phyloP scores from a whole-genome alignment of 1,284 basidiomycete genomes.

The Rhodotorula mucilaginosa region DNA sequence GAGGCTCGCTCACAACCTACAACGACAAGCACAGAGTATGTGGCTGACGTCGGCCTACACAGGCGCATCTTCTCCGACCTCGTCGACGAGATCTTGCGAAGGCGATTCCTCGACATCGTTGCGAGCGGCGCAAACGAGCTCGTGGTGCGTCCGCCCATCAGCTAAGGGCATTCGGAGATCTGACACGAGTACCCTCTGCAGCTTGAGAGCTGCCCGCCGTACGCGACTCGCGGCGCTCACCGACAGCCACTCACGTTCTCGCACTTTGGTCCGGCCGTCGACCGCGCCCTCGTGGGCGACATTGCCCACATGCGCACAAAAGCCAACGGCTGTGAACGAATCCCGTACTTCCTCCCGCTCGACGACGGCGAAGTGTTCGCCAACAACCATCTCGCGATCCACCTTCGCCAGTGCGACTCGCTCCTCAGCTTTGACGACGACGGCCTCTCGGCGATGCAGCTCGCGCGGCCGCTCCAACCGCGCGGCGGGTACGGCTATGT shows the following conservation, averaged over 20 bases:
- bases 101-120: conserved; percentile 14
- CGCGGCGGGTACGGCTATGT: neutral
- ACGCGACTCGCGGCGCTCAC: conserved; percentile 3
- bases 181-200: neutral
- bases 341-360: conserved; percentile 14
- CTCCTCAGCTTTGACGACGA: neutral
- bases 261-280: conserved; percentile 3
- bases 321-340: neutral
- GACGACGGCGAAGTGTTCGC: conserved; percentile 26
- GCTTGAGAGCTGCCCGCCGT: conserved; percentile 21
- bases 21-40: no score
- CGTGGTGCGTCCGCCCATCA: conserved; percentile 1
- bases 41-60: neutral
- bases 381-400: conserved; percentile 20
- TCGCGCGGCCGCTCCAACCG: neutral
- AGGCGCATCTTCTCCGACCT: conserved; percentile 18
- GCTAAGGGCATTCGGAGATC: neutral
- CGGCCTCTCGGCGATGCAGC: neutral
- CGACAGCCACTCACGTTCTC: conserved; percentile 15
- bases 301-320: conserved; percentile 13
- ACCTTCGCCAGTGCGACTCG: neutral
- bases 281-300: neutral
- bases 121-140: neutral
- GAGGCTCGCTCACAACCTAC: neutral
- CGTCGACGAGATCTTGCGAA: conserved; percentile 20